Evolutionary conservation across 305 asterid species (phyloP), one percentile per base, ranked within the genome.

Genomic region (Nicotiana rustica): DNA sequence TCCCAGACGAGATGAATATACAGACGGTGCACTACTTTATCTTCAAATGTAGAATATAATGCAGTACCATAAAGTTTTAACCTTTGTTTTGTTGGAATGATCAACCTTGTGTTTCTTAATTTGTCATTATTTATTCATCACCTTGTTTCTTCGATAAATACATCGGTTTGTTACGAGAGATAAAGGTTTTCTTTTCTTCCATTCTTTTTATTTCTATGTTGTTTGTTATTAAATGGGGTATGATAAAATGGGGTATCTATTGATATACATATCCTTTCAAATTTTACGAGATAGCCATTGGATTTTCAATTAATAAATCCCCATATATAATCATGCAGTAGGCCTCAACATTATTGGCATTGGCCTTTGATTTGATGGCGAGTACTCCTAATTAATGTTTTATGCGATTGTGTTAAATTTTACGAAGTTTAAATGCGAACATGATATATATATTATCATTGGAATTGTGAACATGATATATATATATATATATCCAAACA

Each of bases 1-100:
- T 73, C 9, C 64, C 4, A 25, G 25, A 64, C 64, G 17, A 73
- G 38, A 66, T 83, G 79, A 87, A 89, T 80, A 80, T 56, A 79
- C 85, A 31, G 91, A 84, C 92, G 77, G 77, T 80, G 83, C 75
- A 52, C 83, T 86, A 68, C 91, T 88, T 89, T 89, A 59, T 86
- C 85, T 70, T 61, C 41, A 81, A 81, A 77, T 67, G 57, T 49
- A 81, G 65, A 80, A 65, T 59, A 82, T 14, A 36, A 44, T 41
- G 49, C 49, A 41, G 49, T 41, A 41, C 49, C 49, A 7, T 41
- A 10, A 33, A 18, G 14, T 67, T 52, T 18, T 29, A 13, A 52
- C 5, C n/a, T 2, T 36, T n/a, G 35, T 70, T 41, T 70, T 44
- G 60, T 71, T 44, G 78, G 36, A 71, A 19, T 35, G 13, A 71